phyloP scores from a whole-genome alignment of 2,329 filamentous ascomycete genomes.

The Pyrenochaeta sp. region DNA sequence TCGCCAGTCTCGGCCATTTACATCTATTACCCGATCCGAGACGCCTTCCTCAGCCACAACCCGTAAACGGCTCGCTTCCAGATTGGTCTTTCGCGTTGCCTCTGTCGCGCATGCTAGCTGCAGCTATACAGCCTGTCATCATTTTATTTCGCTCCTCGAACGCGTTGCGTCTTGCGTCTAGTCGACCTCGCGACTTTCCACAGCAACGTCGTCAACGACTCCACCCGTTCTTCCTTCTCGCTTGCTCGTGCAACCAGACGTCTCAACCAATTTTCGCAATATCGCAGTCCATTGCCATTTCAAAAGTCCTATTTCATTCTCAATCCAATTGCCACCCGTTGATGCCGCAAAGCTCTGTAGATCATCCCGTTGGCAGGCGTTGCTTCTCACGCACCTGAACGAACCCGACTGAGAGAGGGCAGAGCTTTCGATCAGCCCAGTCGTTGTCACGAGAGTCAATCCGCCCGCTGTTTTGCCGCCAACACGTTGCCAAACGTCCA shows the following conservation, averaged over 20 bases:
- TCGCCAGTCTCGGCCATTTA: slow-evolving; percentile 32
- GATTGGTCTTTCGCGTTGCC: slow-evolving; percentile 5
- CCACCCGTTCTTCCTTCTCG: slow-evolving; percentile 29
- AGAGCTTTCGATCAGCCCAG: background rate
- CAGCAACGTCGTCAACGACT: slow-evolving; percentile 34
- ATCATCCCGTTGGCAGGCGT: background rate
- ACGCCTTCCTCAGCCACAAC: slow-evolving; percentile 43
- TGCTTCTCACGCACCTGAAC: background rate
- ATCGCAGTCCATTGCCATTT: background rate
- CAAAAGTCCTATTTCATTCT: too few species aligned
- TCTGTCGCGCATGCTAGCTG: slow-evolving; percentile 23
- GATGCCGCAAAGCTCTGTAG: background rate
- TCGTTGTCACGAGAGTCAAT: background rate
- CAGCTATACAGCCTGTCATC: slow-evolving; percentile 29
- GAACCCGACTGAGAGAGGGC: background rate
- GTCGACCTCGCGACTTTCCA: slow-evolving; percentile 36
- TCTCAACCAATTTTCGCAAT: background rate
- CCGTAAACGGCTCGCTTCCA: slow-evolving; percentile 30
- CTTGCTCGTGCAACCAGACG: slow-evolving; percentile 18
- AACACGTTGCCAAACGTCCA: too few species aligned
- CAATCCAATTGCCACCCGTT: background rate
- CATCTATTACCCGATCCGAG: slow-evolving; percentile 26
- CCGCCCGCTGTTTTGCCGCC: too few species aligned
- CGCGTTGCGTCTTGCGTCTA: slow-evolving; percentile 40
- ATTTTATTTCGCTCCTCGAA: slow-evolving; percentile 38